Evolutionary conservation across 768 basidiomycete genomes (phyloP), one percentile per base, ranked within the genome.

Genomic region (Polyporus arcularius): DNA sequence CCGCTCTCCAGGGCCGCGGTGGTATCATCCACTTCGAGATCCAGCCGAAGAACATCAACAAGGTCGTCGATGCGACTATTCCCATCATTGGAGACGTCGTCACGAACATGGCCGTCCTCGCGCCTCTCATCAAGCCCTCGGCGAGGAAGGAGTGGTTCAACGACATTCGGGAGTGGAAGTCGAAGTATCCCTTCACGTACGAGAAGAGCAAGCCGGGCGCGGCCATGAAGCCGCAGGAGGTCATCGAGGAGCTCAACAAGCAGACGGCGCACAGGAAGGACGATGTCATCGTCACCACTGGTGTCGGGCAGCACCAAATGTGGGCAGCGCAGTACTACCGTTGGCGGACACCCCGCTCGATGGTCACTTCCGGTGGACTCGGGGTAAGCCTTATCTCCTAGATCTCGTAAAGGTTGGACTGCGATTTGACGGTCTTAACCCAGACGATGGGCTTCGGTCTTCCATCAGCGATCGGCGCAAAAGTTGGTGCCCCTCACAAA

Each of bases 1-100:
- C 97, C 6, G 94, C 96, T 2, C 78, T 82, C 0, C 82, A 88
- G 66, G 93, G 96, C 47, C 85, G 86, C 1, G 97, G 97, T 11
- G 97, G 97, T 38, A 96, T 99, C 78, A 97, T 99, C 71, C 97
- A 99, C 79, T 98, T 99, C 70, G 97, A 99, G 79, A 96, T 98
- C 66, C 86, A 87, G 79, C 94, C 97, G 48, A 98, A 99, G 83
- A 99, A 99, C 76, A 83, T 99, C 75, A 99, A 99, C 85, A 99
- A 99, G 76, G 95, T 99, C 62, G 86, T 98, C 55, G 87, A 99
- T 54, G 96, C 97, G 21, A 87, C 90, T 49, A 91, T 98, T 59
- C 94, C 97, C 51, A 82, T 99, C 70, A 82, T 97, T 32, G 97
- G 97, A 39, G 97, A 99, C 71, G 96, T 98, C 58, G 83, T 90